Conservation (phyloP, 257 asterid genomes). For the Fraxinus excelsior region DNA sequence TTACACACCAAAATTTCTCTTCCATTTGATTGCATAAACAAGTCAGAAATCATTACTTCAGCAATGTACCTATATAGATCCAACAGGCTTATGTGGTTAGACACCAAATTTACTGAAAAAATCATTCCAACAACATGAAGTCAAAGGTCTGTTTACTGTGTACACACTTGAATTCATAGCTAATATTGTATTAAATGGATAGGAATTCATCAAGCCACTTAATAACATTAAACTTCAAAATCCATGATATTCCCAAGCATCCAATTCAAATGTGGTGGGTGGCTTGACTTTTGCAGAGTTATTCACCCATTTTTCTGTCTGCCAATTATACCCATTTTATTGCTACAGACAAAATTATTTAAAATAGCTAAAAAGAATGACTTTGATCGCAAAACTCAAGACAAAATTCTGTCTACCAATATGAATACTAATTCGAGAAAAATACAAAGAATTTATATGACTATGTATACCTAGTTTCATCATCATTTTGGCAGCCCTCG, state of each 20-base stretch:
- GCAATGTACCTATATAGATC: background rate
- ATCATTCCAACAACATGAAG: background rate
- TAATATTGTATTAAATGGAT: background rate
- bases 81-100: background rate
- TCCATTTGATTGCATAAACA: background rate
- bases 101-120: background rate
- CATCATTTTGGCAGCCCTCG: constrained; percentile 51
- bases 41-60: background rate
- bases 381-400: background rate
- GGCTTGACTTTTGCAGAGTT: background rate
- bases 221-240: background rate
- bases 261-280: background rate
- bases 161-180: background rate
- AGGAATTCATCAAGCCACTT: background rate
- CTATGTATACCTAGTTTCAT: constrained; percentile 60
- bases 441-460: constrained; percentile 1
- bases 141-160: background rate
- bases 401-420: too few relatives aligned
- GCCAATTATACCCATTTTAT: background rate
- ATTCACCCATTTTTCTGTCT: background rate
- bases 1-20: background rate
- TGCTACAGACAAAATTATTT: background rate
- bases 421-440: background rate
- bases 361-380: too few relatives aligned
- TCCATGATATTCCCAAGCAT: background rate